Evolutionary conservation across 805 yeast genomes (phyloP).

Genomic region (Saccharomycopsis oosterbeekiorum): DNA sequence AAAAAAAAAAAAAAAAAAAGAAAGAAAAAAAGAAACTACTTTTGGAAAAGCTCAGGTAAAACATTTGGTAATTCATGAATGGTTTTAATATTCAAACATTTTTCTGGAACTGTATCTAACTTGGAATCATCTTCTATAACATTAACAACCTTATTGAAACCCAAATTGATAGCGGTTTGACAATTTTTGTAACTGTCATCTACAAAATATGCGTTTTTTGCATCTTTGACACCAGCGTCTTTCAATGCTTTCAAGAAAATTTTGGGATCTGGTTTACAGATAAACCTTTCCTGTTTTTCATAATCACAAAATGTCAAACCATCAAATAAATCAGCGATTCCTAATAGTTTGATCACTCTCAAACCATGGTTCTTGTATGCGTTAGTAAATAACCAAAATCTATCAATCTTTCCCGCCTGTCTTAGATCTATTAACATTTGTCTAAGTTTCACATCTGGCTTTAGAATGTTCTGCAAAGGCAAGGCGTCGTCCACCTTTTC

Average conservation of each 20-base stretch:
- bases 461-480: conserved; percentile 70
- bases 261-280: conserved; percentile 81
- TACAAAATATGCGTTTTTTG: conserved; percentile 55
- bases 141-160: conserved; percentile 65
- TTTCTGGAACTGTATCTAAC: conserved; percentile 30
- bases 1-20: background rate
- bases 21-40: background rate
- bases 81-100: conserved; percentile 44
- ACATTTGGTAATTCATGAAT: conserved; percentile 46
- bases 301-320: conserved; percentile 94
- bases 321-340: conserved; percentile 87
- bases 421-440: conserved; percentile 38
- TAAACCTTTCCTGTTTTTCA: conserved; percentile 44
- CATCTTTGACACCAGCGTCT: conserved; percentile 48
- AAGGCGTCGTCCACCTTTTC: conserved; percentile 83
- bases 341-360: conserved; percentile 68
- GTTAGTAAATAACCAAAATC: conserved; percentile 88
- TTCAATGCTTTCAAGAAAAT: conserved; percentile 57
- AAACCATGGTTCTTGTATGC: conserved; percentile 88
- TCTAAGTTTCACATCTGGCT: conserved; percentile 49
- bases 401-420: conserved; percentile 43
- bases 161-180: conserved; percentile 58
- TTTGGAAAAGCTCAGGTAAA: conserved; percentile 39
- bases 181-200: conserved; percentile 84
- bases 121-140: conserved; percentile 62